phyloP scores from a whole-genome alignment of 345 rosid genomes.

The Eucalyptus sideroxylon region DNA sequence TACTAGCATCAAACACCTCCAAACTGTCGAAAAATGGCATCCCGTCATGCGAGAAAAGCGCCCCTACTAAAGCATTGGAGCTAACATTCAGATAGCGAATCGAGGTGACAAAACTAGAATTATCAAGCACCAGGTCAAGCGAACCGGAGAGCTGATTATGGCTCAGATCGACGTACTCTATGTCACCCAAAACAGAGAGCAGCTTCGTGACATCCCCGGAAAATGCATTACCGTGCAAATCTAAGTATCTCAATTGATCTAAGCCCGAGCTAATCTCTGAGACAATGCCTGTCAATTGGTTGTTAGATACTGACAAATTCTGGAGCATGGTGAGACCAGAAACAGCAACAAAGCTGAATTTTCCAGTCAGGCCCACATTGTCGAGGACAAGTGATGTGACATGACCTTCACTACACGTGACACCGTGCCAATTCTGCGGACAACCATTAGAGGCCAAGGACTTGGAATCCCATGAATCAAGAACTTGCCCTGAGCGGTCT shows the following conservation, averaged over 20 bases:
- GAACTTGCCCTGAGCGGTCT: constrained; percentile 46
- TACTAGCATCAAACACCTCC: constrained; percentile 85
- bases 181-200: constrained; percentile 33
- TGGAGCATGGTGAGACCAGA: constrained; percentile 37
- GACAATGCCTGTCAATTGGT: constrained; percentile 58
- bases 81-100: constrained; percentile 56
- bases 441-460: constrained; percentile 56
- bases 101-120: constrained; percentile 50
- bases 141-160: constrained; percentile 64
- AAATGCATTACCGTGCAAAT: constrained; percentile 49
- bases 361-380: constrained; percentile 51
- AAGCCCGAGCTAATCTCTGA: constrained; percentile 45
- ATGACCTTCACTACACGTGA: constrained; percentile 43
- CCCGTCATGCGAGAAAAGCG: constrained; percentile 74
- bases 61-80: constrained; percentile 42
- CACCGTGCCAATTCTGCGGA: constrained; percentile 72
- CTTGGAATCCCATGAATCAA: constrained; percentile 64
- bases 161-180: constrained; percentile 54
- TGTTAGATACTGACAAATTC: constrained; percentile 55
- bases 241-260: constrained; percentile 41
- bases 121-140: constrained; percentile 59
- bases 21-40: constrained; percentile 72
- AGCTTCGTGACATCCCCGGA: constrained; percentile 63
- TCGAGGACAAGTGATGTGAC: constrained; percentile 53
- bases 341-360: constrained; percentile 53